Conservation (phyloP, 805 yeast species). For the Isabelozyma pseudorhagii region DNA sequence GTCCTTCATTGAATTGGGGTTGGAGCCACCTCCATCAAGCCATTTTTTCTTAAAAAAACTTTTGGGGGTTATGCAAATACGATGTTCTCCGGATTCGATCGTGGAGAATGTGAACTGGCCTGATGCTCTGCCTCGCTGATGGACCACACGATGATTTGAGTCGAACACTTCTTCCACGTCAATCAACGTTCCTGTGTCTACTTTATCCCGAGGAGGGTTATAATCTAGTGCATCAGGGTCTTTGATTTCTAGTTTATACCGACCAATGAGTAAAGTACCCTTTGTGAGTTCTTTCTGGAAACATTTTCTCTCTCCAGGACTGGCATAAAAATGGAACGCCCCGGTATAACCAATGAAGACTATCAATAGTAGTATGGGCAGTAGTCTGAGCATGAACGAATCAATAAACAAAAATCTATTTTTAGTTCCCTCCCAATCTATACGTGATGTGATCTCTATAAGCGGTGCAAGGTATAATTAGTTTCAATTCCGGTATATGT, state of each 20-base stretch:
- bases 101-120: conserved; percentile 27
- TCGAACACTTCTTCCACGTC: conserved; percentile 44
- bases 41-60: conserved; percentile 15
- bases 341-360: not conserved
- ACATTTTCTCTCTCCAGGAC: conserved; percentile 52
- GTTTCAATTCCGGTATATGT: too few species aligned
- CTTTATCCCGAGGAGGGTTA: conserved; percentile 22
- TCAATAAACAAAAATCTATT: too few species aligned
- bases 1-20: conserved; percentile 11
- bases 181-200: conserved; percentile 29
- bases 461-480: too few species aligned
- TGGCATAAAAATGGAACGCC: conserved; percentile 47
- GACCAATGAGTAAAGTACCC: conserved; percentile 48
- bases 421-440: too few species aligned
- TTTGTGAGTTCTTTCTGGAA: conserved; percentile 53
- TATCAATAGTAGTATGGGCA: not conserved
- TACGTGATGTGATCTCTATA: too few species aligned
- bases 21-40: conserved; percentile 10
- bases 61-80: conserved; percentile 23
- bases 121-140: conserved; percentile 17
- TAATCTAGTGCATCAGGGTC: conserved; percentile 35
- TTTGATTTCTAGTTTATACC: conserved; percentile 45
- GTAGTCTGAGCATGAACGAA: too few species aligned
- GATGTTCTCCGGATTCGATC: conserved; percentile 22
- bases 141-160: conserved; percentile 19